Conservation (phyloP, 2,329 filamentous ascomycete genomes). For the Microdochium trichocladiopsis region DNA sequence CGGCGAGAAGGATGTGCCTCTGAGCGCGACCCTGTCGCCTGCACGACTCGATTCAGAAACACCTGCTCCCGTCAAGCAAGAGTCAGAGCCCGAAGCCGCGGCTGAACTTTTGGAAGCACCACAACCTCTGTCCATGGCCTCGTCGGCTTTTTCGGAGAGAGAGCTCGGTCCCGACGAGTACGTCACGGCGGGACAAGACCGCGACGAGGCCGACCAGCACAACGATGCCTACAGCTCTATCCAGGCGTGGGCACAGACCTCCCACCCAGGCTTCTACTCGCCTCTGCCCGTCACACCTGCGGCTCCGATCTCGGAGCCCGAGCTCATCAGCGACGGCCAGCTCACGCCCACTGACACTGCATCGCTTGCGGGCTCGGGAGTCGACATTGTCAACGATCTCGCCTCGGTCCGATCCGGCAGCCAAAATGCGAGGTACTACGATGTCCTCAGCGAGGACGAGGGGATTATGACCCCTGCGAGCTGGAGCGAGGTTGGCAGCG, state of each 20-base stretch:
- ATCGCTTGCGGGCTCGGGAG: constrained; percentile 45
- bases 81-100: neutral
- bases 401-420: constrained; percentile 27
- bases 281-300: constrained; percentile 47
- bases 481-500: constrained; percentile 60
- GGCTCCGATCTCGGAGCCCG: constrained; percentile 42
- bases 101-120: constrained; percentile 1
- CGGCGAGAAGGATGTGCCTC: constrained; percentile 11
- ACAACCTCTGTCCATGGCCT: constrained; percentile 10
- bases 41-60: neutral
- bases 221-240: constrained; percentile 51
- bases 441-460: constrained; percentile 53
- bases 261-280: constrained; percentile 50
- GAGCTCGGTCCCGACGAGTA: constrained; percentile 38
- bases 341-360: constrained; percentile 53
- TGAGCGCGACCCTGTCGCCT: neutral
- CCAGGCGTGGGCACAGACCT: constrained; percentile 56
- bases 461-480: constrained; percentile 53
- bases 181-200: constrained; percentile 40
- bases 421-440: constrained; percentile 27
- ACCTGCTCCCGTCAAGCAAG: constrained; percentile 1
- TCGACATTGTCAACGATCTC: constrained; percentile 37
- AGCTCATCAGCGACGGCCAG: constrained; percentile 44
- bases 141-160: constrained; percentile 25
- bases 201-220: constrained; percentile 22